Evolutionary conservation across 768 basidiomycete genomes (phyloP).

Genomic region (Boletus rubescentipes): DNA sequence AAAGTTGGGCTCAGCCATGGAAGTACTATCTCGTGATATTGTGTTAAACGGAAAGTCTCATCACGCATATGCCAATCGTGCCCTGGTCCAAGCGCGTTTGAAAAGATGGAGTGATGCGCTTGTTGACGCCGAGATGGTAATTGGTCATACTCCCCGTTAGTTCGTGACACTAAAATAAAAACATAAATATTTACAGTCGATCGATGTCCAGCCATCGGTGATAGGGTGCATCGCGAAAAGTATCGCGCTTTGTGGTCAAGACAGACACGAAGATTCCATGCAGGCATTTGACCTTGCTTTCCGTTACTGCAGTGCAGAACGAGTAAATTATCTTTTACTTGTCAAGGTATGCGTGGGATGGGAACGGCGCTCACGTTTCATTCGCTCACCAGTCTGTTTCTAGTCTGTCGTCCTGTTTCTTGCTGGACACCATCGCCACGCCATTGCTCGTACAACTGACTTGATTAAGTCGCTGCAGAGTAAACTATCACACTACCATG

Average conservation of each 20-base stretch:
- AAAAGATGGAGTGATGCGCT: conserved; percentile 3
- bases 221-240: conserved; percentile 18
- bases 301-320: conserved; percentile 1
- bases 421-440: not conserved
- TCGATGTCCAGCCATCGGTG: conserved; percentile 7
- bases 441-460: conserved; percentile 9
- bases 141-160: not conserved
- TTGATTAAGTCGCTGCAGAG: not conserved
- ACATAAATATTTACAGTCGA: not conserved
- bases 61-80: conserved; percentile 6
- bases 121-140: conserved; percentile 14
- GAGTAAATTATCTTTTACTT: conserved; percentile 11
- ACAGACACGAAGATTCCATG: conserved; percentile 13
- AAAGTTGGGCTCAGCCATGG: not conserved
- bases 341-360: conserved; percentile 8
- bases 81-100: conserved; percentile 11
- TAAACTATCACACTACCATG: not conserved
- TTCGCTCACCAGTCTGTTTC: not conserved
- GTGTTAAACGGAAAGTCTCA: conserved; percentile 2
- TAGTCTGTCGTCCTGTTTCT: conserved; percentile 13
- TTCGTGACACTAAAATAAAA: not conserved
- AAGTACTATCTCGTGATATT: conserved; percentile 12
- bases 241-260: conserved; percentile 11
- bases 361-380: not conserved
- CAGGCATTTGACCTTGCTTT: conserved; percentile 19